Evolutionary conservation across 2,329 filamentous ascomycete genomes (phyloP).

Genomic region (Aspergillus chevalieri): DNA sequence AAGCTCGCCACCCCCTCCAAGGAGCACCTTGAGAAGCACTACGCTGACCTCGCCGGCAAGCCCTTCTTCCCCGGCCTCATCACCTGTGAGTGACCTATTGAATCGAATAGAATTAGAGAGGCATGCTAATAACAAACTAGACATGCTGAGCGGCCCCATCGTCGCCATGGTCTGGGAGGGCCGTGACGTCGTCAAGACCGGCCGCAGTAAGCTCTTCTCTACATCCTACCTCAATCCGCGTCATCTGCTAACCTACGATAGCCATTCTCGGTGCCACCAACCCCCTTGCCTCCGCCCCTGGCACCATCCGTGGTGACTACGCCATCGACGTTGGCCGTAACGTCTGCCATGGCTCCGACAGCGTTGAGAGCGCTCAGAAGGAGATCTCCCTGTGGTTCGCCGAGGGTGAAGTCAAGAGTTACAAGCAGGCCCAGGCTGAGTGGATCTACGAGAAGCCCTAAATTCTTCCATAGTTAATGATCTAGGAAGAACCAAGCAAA

Average conservation of each 20-base stretch:
- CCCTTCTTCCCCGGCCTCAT: conserved; percentile 95
- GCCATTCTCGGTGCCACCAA: conserved; percentile 97
- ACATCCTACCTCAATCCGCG: background rate
- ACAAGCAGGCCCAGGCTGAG: conserved; percentile 76
- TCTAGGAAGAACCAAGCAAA: conserved; percentile 8
- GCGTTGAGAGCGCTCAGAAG: conserved; percentile 98
- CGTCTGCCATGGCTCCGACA: conserved; percentile 99
- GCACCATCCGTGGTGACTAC: conserved; percentile 95
- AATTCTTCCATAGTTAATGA: conserved; percentile 19
- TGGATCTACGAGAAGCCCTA: conserved; percentile 94
- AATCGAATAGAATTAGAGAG: background rate
- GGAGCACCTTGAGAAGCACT: conserved; percentile 98
- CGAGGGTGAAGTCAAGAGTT: conserved; percentile 74
- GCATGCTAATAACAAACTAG: conserved; percentile 42
- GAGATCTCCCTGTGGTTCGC: conserved; percentile 99
- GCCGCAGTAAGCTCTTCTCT: conserved; percentile 61
- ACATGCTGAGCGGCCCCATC: conserved; percentile 97
- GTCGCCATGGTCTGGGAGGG: conserved; percentile 99
- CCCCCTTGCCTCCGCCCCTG: conserved; percentile 86
- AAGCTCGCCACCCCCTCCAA: conserved; percentile 86
- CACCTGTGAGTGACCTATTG: conserved; percentile 60
- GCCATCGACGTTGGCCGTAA: conserved; percentile 91
- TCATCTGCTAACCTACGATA: conserved; percentile 27
- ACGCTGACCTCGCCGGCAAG: conserved; percentile 86
- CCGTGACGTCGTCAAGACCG: conserved; percentile 97